Evolutionary conservation across 2,329 filamentous ascomycete genomes (phyloP).

Genomic region (Tolypocladium sp.): DNA sequence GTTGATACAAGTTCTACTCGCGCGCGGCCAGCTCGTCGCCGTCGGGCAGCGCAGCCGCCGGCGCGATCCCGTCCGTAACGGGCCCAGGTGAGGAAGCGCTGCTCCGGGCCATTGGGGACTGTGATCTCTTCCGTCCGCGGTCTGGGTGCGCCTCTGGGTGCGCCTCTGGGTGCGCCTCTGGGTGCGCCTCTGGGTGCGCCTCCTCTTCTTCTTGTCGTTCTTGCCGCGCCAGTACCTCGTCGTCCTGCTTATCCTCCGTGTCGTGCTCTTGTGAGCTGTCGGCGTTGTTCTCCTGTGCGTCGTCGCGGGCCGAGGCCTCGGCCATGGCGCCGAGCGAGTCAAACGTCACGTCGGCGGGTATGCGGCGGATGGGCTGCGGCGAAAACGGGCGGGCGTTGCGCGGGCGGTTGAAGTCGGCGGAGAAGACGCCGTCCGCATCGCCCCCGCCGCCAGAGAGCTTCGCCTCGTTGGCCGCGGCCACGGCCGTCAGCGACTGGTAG

Average conservation of each 20-base stretch:
- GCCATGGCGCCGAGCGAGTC: slow-evolving; percentile 24
- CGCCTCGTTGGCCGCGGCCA: not conserved
- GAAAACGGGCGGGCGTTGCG: slow-evolving; percentile 50
- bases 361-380: slow-evolving; percentile 40
- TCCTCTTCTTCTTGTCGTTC: slow-evolving; percentile 4
- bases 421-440: slow-evolving; percentile 44
- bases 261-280: slow-evolving; percentile 1
- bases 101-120: not conserved
- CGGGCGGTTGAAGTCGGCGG: slow-evolving; percentile 42
- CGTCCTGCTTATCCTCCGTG: slow-evolving; percentile 3
- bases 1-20: slow-evolving; percentile 1
- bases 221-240: not conserved
- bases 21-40: not conserved
- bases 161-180: not conserved
- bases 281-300: not conserved
- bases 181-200: slow-evolving; percentile 3
- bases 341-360: slow-evolving; percentile 30
- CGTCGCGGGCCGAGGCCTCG: not conserved
- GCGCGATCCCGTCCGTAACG: not conserved
- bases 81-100: not conserved
- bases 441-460: not conserved
- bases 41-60: not conserved
- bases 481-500: slow-evolving; percentile 43
- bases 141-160: not conserved
- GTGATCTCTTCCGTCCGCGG: not conserved